These are phyloP conservation scores for Neurospora crassa DNA, from an alignment of 2,329 filamentous ascomycete species.

Conservation along the genomic window DNA sequence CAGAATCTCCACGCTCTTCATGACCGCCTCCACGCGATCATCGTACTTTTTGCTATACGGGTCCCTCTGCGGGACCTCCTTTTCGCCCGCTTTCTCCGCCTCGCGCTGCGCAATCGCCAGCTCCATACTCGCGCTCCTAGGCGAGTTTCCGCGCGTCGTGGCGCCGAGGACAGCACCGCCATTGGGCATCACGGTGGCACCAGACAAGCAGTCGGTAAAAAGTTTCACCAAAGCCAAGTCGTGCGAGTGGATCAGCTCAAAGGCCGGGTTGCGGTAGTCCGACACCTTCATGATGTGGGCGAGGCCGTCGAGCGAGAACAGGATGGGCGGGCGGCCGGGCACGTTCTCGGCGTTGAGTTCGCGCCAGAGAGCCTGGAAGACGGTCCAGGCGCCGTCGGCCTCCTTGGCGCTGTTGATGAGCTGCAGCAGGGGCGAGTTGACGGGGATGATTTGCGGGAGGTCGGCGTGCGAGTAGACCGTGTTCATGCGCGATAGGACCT, in stretches of 20 bases:
- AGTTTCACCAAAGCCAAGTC: slow-evolving; percentile 68
- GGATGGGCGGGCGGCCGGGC: slow-evolving; percentile 43
- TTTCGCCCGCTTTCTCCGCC: slow-evolving; percentile 27
- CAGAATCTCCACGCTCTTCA: slow-evolving; percentile 41
- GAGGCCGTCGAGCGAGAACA: slow-evolving; percentile 72
- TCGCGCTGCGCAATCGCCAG: slow-evolving; percentile 52
- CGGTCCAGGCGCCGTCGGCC: slow-evolving; percentile 66
- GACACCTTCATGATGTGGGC: slow-evolving; percentile 71
- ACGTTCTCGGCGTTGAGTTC: slow-evolving; percentile 50
- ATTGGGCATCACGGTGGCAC: slow-evolving; percentile 48
- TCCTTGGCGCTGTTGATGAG: slow-evolving; percentile 65
- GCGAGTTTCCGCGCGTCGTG: slow-evolving; percentile 62
- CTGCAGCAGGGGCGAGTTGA: slow-evolving; percentile 54
- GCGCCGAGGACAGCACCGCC: slow-evolving; percentile 73
- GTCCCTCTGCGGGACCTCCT: slow-evolving; percentile 30
- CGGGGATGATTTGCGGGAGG: slow-evolving; percentile 39
- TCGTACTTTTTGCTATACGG: slow-evolving; percentile 50
- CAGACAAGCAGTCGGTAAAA: slow-evolving; percentile 64
- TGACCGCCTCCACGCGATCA: slow-evolving; percentile 41
- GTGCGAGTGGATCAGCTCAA: slow-evolving; percentile 72
- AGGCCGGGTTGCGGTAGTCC: slow-evolving; percentile 63
- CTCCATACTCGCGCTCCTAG: slow-evolving; percentile 55
- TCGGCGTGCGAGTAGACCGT: slow-evolving; percentile 35
- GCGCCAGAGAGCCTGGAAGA: slow-evolving; percentile 71
- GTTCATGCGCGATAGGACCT: slow-evolving; percentile 46